These are phyloP conservation scores for Candida maesae DNA, from an alignment of 805 yeast genomes.

Conservation along the genomic window DNA sequence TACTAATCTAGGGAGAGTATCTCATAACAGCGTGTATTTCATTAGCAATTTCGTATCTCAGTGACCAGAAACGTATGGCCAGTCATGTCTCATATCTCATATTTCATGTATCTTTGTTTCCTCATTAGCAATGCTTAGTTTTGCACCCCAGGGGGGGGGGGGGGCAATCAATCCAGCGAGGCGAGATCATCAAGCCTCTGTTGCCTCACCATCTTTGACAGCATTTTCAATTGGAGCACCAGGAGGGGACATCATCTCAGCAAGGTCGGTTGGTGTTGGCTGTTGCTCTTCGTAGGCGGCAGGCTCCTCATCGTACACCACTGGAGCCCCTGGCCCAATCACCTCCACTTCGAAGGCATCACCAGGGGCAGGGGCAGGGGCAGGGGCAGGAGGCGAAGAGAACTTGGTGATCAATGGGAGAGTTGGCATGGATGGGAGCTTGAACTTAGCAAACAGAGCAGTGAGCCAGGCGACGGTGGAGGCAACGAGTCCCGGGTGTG, in stretches of 20 bases:
- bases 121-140: too few species aligned
- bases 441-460: not conserved
- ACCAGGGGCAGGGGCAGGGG: too few species aligned
- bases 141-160: too few species aligned
- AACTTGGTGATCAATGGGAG: not conserved
- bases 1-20: too few species aligned
- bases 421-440: not conserved
- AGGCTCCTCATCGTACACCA: constrained; percentile 10
- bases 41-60: too few species aligned
- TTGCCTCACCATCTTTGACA: not conserved
- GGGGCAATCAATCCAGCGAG: too few species aligned
- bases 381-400: not conserved
- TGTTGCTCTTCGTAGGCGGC: too few species aligned
- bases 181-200: too few species aligned
- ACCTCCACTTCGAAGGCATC: constrained; percentile 3
- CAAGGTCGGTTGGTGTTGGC: not conserved
- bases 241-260: constrained; percentile 1
- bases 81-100: too few species aligned
- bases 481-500: not conserved
- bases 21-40: too few species aligned
- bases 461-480: not conserved
- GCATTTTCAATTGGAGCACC: not conserved
- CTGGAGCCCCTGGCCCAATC: constrained; percentile 12
- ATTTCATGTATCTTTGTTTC: too few species aligned
- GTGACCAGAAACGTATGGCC: too few species aligned